Conservation (phyloP, 73 alveolate species). For the Breviolum minutum region DNA sequence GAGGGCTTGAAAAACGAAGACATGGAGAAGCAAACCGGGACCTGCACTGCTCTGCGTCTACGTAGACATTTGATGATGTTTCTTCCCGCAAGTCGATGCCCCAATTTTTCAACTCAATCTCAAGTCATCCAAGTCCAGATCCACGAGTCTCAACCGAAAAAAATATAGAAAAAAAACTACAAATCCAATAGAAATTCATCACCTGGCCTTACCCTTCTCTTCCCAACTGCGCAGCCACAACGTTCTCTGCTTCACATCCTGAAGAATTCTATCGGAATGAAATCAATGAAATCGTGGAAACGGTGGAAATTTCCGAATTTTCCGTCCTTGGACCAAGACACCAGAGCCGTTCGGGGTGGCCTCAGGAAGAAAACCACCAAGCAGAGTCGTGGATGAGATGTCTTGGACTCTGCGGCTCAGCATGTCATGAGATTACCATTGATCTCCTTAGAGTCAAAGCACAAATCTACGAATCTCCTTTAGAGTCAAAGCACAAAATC, state of each 20-base stretch:
- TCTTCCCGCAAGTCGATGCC: no score
- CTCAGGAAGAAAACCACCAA: not conserved
- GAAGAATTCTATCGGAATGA: not conserved
- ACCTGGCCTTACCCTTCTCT: not conserved
- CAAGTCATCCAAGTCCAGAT: not conserved
- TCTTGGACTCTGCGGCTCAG: no score
- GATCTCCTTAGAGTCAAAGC: no score
- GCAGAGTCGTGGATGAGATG: not conserved
- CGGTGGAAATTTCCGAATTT: no score
- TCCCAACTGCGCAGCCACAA: not conserved
- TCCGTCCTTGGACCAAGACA: not conserved
- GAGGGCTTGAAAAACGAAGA: not conserved
- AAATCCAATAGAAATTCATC: no score
- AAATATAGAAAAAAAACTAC: no score
- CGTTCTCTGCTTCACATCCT: not conserved
- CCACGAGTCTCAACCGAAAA: not conserved
- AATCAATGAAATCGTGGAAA: no score
- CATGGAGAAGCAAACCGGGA: not conserved
- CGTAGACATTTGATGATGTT: no score
- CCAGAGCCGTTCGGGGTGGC: not conserved
- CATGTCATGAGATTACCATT: no score
- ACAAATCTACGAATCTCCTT: no score
- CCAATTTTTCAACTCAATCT: not conserved
- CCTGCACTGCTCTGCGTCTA: not conserved
- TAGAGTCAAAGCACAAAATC: no score